Conservation (phyloP, 2,329 filamentous ascomycete genomes). For the Phyllosticta citriasiana region DNA sequence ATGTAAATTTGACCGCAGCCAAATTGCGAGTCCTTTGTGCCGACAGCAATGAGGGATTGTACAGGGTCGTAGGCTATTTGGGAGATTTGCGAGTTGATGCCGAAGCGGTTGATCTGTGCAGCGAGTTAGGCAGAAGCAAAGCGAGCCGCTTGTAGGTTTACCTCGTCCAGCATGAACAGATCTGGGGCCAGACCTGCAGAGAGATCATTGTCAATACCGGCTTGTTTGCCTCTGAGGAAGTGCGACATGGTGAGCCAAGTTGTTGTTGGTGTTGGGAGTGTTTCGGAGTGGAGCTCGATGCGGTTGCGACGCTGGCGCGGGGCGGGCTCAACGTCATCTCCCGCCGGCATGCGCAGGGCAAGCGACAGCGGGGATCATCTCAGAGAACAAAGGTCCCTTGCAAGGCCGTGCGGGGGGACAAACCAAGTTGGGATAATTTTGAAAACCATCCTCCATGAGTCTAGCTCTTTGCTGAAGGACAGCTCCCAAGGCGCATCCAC, state of each 20-base stretch:
- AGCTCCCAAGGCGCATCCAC: too few relatives aligned
- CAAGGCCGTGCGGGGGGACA: neutral
- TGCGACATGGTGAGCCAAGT: slow-evolving; percentile 55
- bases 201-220: slow-evolving; percentile 84
- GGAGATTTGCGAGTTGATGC: slow-evolving; percentile 58
- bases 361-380: neutral
- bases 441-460: too few relatives aligned
- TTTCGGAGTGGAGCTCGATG: neutral
- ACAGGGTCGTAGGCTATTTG: slow-evolving; percentile 86
- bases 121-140: slow-evolving; percentile 13
- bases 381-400: neutral
- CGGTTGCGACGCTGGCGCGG: neutral
- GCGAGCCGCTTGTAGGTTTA: slow-evolving; percentile 28
- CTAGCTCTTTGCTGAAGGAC: too few relatives aligned
- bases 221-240: slow-evolving; percentile 85
- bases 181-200: slow-evolving; percentile 70
- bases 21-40: slow-evolving; percentile 78
- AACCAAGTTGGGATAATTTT: too few relatives aligned
- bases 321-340: neutral
- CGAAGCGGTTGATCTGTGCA: slow-evolving; percentile 56
- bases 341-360: neutral
- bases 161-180: slow-evolving; percentile 74
- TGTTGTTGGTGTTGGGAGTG: neutral
- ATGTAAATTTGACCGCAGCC: slow-evolving; percentile 83
- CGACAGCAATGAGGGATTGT: slow-evolving; percentile 85